Base-by-base conservation (phyloP, 768 basidiomycete genomes). In the Auricularia sp. region DNA sequence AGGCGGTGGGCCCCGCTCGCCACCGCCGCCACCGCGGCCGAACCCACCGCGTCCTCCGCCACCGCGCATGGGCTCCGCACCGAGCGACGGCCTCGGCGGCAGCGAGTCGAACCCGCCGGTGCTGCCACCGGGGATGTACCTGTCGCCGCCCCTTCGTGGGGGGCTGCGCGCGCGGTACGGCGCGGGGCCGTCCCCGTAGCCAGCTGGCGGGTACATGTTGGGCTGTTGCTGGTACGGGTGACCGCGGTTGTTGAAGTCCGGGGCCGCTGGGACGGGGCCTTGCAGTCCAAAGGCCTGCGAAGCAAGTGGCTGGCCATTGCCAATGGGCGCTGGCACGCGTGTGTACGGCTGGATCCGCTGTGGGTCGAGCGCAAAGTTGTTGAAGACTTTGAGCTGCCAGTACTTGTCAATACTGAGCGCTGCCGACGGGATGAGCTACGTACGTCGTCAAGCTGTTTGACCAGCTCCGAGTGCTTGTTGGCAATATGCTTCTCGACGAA, bases 401-500 rank as follows among this genome's bases (percentile, higher is more conserved):
- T 29, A 29, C 29, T 29, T 29, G 29, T 29, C 29, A 29, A 29
- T 29, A 29, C 2, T 29, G 29, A 3, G 29, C 29, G 29, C 29
- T 29, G 65, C 67, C 67, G 68, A 64, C 67, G 54, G 54, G 61
- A 33, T 70, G 68, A 69, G 64, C 35, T 39, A 54, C 81, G 76
- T 73, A 97, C 96, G 71, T 95, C 90, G 51, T 94, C 92, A 18
- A 98, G 83, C 62, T 81, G 78, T 69, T 88, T 90, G 65, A 95
- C 83, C 16, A 92, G 78, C 66, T 97, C 92, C 11, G 89, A 79
- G 73, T 99, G 97, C 74, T 98, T 98, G 74, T 95, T 93, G 13
- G 88, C 84, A 67, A 99, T 88, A 74, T 99, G 97, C 80, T 98
- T 98, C 78, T 96, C 93, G 61, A 98, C 91, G 76, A 98, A 99